Evolutionary conservation across 2,329 filamentous ascomycete genomes (phyloP), one percentile per base, ranked within the genome.

Genomic region (Fusarium temperatum): DNA sequence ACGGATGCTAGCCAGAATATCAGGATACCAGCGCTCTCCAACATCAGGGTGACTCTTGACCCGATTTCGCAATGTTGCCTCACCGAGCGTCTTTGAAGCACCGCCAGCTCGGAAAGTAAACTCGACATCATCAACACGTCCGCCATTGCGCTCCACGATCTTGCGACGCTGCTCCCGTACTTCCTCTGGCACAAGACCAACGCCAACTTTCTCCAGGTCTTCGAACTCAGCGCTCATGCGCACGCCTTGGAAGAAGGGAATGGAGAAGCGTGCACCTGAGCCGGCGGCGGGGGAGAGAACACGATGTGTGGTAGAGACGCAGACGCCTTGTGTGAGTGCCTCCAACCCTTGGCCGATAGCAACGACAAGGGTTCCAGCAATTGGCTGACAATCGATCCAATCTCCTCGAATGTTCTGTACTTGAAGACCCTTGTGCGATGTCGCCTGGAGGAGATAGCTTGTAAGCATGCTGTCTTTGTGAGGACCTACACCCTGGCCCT

Each of bases 241-340:
- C 68, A 97, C 93, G 28, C 94, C 94, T 81, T 96, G 94, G 84
- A 97, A 97, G 83, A 97, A 97, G 0, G 94, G 94, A 54, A 97
- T 92, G 13, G 90, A 93, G 84, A 91, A 96, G 62, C 94, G 87
- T 38, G 94, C 87, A 8, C 94, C 94, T 15, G 88, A 84, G 18
- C 93, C 94, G 13, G 89, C 89, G 3, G 84, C 79, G 0, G 94
- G 94, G 36, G 90, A 93, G n/a, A 96, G 85, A 41, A 97, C 94
- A 15, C 94, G 88, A 82, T 97, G 94, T 45, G 94, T 96, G 6
- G 94, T 97, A 71, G 90, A 89, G 73, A 92, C 90, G 81, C 94
- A 96, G 6, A 96, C 94, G 38, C 94, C 94, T 70, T 90, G 90
- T 26, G 94, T 97, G 74, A 97, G 83, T 9, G 94, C 94, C 84